Percentiles rank a stretch among this genome's conserved stretches.
Evolutionary conservation across 306 rosid species (phyloP).

Genomic region (Prunus davidiana): DNA sequence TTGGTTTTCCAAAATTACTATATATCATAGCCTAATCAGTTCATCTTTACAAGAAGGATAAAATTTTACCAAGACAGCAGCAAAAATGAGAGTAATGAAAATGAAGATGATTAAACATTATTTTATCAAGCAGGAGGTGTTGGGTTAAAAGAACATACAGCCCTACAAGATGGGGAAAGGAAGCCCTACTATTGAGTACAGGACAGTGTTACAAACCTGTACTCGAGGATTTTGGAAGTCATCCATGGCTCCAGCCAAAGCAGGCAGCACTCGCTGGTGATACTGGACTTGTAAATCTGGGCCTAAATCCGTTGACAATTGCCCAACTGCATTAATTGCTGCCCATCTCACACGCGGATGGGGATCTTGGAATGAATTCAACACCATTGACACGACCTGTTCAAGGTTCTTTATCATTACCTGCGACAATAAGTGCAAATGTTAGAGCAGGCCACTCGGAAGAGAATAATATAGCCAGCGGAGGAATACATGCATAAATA

Average conservation of each 20-base stretch:
- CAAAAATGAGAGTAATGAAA: neutral
- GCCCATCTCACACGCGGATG: conserved; percentile 82
- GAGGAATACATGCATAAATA: neutral
- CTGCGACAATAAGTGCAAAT: conserved; percentile 28
- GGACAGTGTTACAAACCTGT: conserved; percentile 46
- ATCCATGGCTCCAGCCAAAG: conserved; percentile 69
- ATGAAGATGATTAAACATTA: too few species aligned
- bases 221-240: conserved; percentile 75
- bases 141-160: neutral
- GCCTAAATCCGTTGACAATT: conserved; percentile 73
- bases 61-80: too few species aligned
- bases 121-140: too few species aligned
- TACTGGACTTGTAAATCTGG: conserved; percentile 60
- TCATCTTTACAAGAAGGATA: too few species aligned
- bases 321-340: conserved; percentile 76
- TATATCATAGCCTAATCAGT: neutral
- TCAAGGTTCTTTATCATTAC: conserved; percentile 65
- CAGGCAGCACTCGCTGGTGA: conserved; percentile 59
- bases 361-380: conserved; percentile 51
- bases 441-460: neutral
- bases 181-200: neutral
- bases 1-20: neutral
- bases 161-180: neutral
- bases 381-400: conserved; percentile 60
- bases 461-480: too few species aligned